Evolutionary conservation across 768 basidiomycete genomes (phyloP), one percentile per base, ranked within the genome.

Genomic region (Collybiopsis luxurians): DNA sequence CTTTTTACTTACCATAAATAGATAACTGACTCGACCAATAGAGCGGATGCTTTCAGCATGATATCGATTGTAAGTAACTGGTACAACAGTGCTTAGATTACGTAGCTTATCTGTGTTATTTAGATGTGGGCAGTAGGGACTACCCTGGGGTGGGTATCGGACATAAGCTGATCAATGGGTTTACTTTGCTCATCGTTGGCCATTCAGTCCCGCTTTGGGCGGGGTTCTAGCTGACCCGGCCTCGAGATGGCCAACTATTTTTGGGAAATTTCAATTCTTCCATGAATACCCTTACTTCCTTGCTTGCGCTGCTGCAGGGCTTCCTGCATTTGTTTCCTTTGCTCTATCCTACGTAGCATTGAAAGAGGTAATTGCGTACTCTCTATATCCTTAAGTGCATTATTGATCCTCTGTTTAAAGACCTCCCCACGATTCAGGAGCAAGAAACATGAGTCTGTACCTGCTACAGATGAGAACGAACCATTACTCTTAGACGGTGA

Each of bases 211-310:
- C 7, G 52, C 64, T 30, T 61, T 73, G 10, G 73, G 73, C 21
- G 73, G 73, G 2, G 19, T 67, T 15, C 62, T 75, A 23, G 59
- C 73, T 24, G 59, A 65, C 26, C 71, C 73, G 2, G 60, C 67
- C 10, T 58, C 62, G 24, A 56, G 60, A 46, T 73, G 67, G 62
- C 71, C 71, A 2, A 40, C 55, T 6, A 57, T 59, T 9, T 69
- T 72, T 44, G 67, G 66, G 10, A 55, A 47, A 10, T 50, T 66
- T 12, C 21, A 31, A 6, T 66, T 73, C 48, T 66, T 72, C 36
- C 54, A 56, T 10, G 54, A 63, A 1, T 63, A 75, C 61, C 72
- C 74, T 2, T 76, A 75, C 57, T 69, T 76, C 39, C 66, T 75
- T 43, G 71, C 73, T 36, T 75, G 75, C 61, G 53, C 63, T 6